Base-by-base conservation (phyloP, 2,329 filamentous ascomycete species). In the Dothideomycetes sp. region DNA sequence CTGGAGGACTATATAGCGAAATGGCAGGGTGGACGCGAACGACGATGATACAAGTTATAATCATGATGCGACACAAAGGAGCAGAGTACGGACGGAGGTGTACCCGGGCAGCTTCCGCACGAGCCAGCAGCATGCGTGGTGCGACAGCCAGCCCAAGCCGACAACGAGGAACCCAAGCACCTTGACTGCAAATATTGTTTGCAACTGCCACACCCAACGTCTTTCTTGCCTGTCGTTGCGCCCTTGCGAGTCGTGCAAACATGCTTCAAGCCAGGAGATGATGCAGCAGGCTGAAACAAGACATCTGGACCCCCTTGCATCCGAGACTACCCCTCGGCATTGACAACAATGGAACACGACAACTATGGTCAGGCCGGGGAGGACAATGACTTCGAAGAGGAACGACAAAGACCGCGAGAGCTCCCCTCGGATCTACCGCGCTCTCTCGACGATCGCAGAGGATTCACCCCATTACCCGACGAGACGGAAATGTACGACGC, bases 401-500 rank as follows among this genome's bases (percentile, higher is more conserved):
- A 19, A 16, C 36, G 17, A 3, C 22, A 31, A 9, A 31, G 29
- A 15, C 58, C 63, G 27, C 58, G 65, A 42, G 59, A 64, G 45
- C 75, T 96, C 37, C 91, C 91, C 31, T 66, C 75, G 49, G 91
- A 98, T 62, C 75, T 98, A 27, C 91, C 91, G 9, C 91, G 76
- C 49, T 94, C 88, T 10, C 75, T 98, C 40, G 82, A 98, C 60
- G 91, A 98, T 66, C 78, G 91, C 45, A 76, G 80, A 51, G 72
- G 72, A 53, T 73, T 82, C 24, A 74, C 79, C 3, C 70, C 61
- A 34, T 77, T 80, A 46, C 74, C 79, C 47, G 73, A 82, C 41
- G 91, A 96, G 69, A 94, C 88, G 31, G 91, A 96, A 69, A 86
- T 95, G 67, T 98, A 96, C 61, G 91, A 98, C 73, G 91, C 86